phyloP scores from a whole-genome alignment of 768 basidiomycete species.

The Trametes villosa region DNA sequence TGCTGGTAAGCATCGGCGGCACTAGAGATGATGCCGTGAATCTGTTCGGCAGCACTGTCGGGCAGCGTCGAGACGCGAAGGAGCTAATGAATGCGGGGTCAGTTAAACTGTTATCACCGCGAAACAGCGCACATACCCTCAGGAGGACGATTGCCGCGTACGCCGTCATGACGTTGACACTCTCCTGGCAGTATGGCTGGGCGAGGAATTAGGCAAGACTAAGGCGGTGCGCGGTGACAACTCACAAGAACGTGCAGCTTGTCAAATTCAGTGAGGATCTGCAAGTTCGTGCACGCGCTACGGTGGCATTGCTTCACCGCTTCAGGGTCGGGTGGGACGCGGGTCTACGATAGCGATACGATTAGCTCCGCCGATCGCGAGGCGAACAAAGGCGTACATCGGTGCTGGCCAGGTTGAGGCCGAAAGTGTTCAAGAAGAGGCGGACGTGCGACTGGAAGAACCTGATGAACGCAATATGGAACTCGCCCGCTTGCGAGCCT shows the following conservation, averaged over 20 bases:
- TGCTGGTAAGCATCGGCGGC: conserved; percentile 82
- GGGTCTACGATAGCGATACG: not conserved
- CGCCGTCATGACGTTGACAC: conserved; percentile 84
- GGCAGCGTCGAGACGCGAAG: conserved; percentile 68
- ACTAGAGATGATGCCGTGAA: conserved; percentile 64
- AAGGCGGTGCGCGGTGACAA: not conserved
- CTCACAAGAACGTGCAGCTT: conserved; percentile 66
- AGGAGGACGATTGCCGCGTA: conserved; percentile 83
- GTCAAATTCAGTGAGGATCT: conserved; percentile 77
- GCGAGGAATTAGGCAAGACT: conserved; percentile 20
- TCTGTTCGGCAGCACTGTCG: conserved; percentile 64
- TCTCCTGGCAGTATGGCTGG: conserved; percentile 85
- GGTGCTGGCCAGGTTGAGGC: conserved; percentile 65
- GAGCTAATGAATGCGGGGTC: conserved; percentile 49
- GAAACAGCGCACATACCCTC: conserved; percentile 50
- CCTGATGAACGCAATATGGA: conserved; percentile 75
- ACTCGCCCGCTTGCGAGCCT: conserved; percentile 70
- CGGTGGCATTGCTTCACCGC: conserved; percentile 74
- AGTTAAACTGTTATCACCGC: not conserved
- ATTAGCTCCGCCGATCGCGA: not conserved
- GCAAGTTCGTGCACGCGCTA: conserved; percentile 71
- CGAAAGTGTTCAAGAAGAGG: conserved; percentile 85
- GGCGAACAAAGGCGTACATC: conserved; percentile 46
- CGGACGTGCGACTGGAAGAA: conserved; percentile 80
- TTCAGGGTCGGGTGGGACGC: conserved; percentile 48